Percentiles rank a stretch among this genome's conserved stretches.
Conservation (phyloP, 108 stramenopile species). For the Seminavis robusta region DNA sequence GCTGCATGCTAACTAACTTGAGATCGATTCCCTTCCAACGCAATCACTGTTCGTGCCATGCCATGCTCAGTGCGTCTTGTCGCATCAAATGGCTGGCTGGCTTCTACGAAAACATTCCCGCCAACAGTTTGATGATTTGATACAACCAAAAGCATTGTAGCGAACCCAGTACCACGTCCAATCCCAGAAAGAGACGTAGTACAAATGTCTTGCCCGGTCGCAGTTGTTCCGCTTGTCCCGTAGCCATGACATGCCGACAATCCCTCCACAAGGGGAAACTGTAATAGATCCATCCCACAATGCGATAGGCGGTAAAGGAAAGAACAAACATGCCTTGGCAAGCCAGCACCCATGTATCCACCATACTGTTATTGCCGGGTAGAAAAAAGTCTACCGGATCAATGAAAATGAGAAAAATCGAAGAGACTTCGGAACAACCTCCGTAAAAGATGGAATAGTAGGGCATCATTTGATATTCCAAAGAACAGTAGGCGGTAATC, state of each 20-base stretch:
- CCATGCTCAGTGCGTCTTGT: too few relatives aligned
- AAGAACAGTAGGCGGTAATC: constrained; percentile 26
- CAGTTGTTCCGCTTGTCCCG: constrained; percentile 17
- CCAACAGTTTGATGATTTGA: too few relatives aligned
- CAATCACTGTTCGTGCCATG: too few relatives aligned
- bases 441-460: constrained; percentile 46
- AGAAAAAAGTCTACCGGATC: constrained; percentile 40
- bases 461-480: constrained; percentile 42
- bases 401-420: constrained; percentile 47
- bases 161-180: too few relatives aligned
- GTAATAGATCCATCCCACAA: constrained; percentile 24
- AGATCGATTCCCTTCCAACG: too few relatives aligned
- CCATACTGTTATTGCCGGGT: constrained; percentile 1
- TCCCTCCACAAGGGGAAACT: constrained; percentile 28
- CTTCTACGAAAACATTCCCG: too few relatives aligned
- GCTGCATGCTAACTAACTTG: too few relatives aligned
- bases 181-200: too few relatives aligned
- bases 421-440: constrained; percentile 48
- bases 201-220: constrained; percentile 23
- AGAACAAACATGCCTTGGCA: constrained; percentile 25
- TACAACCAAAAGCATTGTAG: too few relatives aligned
- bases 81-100: too few relatives aligned
- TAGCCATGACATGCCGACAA: constrained; percentile 9
- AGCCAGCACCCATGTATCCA: constrained; percentile 4
- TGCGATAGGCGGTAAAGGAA: constrained; percentile 25